Base-by-base conservation (phyloP, 306 rosid genomes). In the Dryas drummondii region DNA sequence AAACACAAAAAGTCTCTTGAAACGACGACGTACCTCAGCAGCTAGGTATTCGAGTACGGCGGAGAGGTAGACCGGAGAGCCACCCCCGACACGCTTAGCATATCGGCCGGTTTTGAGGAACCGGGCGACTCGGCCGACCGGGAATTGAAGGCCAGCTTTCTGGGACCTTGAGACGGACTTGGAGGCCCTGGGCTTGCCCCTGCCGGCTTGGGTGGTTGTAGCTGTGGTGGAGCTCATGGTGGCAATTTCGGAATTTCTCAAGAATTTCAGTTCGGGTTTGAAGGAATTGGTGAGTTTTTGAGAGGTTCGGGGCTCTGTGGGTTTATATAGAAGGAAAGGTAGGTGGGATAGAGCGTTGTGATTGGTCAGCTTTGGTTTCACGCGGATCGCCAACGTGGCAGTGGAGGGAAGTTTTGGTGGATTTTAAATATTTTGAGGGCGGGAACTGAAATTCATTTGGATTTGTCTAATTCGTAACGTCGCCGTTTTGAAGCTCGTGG, bases 131-230 rank as follows among this genome's bases (percentile, higher is more conserved):
- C 98, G 91, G 7, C 98, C 92, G 1, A 93, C 96, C 0, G 98
- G 98, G 27, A 93, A 93, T 16, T 93, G 98, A 1, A 93, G 98
- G 6, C 98, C 98, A 3, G 98, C 98, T 67, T 93, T 93, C 42
- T 58, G 45, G 32, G 98, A 92, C 15, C 88, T 82, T 3, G 96
- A 79, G 8, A 91, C 90, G 1, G 98, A 57, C 45, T 90, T 92
- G 57, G 85, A 2, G 3, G 78, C 60, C 61, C 76, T 86, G 0
- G 88, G 17, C 42, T 81, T 89, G n/a, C 97, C 97, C 51, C 93
- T 78, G 67, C 96, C 91, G 14, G 75, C 17, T 78, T 79, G 80
- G 12, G 60, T 76, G 2, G 72, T 47, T 0, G 78, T 58, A 7
- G 75, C 80, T 0, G 74, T 79, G 1, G 77, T 78, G 1, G 84